Conservation (phyloP, 208 protist genomes). For the Zelonia costaricensis region DNA sequence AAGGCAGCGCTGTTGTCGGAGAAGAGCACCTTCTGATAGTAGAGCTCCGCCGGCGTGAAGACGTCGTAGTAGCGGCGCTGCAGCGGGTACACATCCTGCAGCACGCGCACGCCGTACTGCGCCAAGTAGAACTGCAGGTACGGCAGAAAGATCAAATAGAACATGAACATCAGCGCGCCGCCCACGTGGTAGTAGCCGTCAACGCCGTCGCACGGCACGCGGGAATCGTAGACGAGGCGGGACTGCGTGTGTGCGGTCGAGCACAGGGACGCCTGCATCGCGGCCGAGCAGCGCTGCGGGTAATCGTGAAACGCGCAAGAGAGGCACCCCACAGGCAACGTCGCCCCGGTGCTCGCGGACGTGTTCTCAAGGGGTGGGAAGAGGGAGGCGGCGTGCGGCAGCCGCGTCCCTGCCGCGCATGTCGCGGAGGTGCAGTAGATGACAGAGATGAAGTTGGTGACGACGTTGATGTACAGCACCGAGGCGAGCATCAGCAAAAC, state of each 20-base stretch:
- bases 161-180: conserved; percentile 34
- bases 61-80: conserved; percentile 57
- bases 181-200: conserved; percentile 42
- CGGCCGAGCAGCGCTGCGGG: conserved; percentile 43
- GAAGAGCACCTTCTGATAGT: conserved; percentile 63
- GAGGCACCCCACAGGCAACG: conserved; percentile 26
- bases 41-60: conserved; percentile 58
- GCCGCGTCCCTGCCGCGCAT: conserved; percentile 39
- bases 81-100: conserved; percentile 66
- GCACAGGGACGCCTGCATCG: conserved; percentile 42
- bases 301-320: conserved; percentile 45
- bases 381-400: conserved; percentile 34
- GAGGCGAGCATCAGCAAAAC: conserved; percentile 42
- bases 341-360: background rate
- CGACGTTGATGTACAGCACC: conserved; percentile 62
- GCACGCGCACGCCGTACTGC: conserved; percentile 41
- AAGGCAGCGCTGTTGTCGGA: conserved; percentile 57
- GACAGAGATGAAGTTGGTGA: conserved; percentile 61
- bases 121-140: conserved; percentile 55
- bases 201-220: conserved; percentile 49
- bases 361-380: conserved; percentile 15
- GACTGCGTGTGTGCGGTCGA: conserved; percentile 3
- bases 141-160: conserved; percentile 54
- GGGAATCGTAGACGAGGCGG: conserved; percentile 54
- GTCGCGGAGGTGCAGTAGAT: conserved; percentile 47